These are phyloP conservation scores for Sporothrix brunneoviolacea DNA, from an alignment of 2,329 filamentous ascomycete species.

Conservation along the genomic window DNA sequence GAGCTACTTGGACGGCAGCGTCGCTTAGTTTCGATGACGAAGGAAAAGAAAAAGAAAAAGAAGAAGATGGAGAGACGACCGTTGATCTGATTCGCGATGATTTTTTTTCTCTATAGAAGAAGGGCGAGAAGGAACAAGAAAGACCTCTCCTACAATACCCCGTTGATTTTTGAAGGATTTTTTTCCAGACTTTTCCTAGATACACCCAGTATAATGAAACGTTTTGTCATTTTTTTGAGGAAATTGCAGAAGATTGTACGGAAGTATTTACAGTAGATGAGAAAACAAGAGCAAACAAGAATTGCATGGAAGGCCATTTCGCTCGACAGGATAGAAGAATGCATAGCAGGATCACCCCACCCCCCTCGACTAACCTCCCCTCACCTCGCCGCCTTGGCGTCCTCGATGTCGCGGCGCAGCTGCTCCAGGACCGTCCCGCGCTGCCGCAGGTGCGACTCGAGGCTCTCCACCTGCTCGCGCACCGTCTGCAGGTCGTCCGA, in stretches of 20 bases:
- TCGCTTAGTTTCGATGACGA: conserved; percentile 23
- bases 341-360: background rate
- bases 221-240: too few species aligned
- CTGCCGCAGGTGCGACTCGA: conserved; percentile 74
- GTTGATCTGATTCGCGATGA: background rate
- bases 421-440: conserved; percentile 70
- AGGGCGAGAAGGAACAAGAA: too few species aligned
- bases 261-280: too few species aligned
- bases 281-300: too few species aligned
- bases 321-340: too few species aligned
- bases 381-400: conserved; percentile 58
- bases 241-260: too few species aligned
- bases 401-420: conserved; percentile 71
- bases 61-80: conserved; percentile 1
- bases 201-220: too few species aligned
- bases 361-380: background rate
- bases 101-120: too few species aligned
- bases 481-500: conserved; percentile 82
- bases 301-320: too few species aligned
- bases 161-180: too few species aligned
- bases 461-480: conserved; percentile 86
- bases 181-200: too few species aligned
- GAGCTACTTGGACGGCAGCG: conserved; percentile 42
- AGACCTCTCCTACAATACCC: too few species aligned
- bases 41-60: background rate